phyloP scores from a whole-genome alignment of 2,329 filamentous ascomycete species.

The Aureobasidium melanogenum region DNA sequence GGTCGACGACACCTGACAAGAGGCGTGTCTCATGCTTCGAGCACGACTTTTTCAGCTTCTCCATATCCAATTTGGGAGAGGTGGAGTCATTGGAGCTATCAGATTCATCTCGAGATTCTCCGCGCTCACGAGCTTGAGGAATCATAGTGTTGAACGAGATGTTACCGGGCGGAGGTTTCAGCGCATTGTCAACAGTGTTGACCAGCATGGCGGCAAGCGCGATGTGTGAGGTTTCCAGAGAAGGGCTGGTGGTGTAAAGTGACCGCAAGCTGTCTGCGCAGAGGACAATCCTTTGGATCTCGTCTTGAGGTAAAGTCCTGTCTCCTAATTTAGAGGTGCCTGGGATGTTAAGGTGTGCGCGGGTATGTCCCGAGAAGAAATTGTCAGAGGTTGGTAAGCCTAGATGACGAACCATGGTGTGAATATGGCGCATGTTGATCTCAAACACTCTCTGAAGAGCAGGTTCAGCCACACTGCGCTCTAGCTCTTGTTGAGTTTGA shows the following conservation, averaged over 20 bases:
- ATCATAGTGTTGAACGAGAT: background rate
- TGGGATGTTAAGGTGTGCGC: slow-evolving; percentile 13
- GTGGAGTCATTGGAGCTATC: background rate
- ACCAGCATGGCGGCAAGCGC: slow-evolving; percentile 10
- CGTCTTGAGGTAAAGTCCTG: slow-evolving; percentile 8
- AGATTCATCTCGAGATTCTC: background rate
- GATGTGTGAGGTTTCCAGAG: slow-evolving; percentile 13
- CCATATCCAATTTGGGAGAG: slow-evolving; percentile 27
- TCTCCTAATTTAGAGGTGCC: slow-evolving; percentile 13
- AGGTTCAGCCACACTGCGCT: slow-evolving; percentile 12
- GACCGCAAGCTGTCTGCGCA: slow-evolving; percentile 14
- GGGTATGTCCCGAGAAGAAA: slow-evolving; percentile 11
- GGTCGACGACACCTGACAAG: slow-evolving; percentile 71
- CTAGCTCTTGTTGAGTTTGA: background rate
- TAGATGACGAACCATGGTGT: slow-evolving; percentile 49
- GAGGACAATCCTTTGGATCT: slow-evolving; percentile 15
- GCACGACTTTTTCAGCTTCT: slow-evolving; percentile 46
- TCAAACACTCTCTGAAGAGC: slow-evolving; percentile 26
- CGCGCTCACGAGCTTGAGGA: background rate
- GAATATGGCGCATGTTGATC: slow-evolving; percentile 58
- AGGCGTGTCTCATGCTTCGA: slow-evolving; percentile 78
- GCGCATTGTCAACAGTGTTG: background rate
- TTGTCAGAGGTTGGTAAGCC: slow-evolving; percentile 21
- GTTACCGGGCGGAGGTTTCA: background rate
- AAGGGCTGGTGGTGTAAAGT: slow-evolving; percentile 12